Evolutionary conservation across 495 filamentous ascomycete species (phyloP), one percentile per base, ranked within the genome.

Genomic region (Aspergillus egyptiacus): DNA sequence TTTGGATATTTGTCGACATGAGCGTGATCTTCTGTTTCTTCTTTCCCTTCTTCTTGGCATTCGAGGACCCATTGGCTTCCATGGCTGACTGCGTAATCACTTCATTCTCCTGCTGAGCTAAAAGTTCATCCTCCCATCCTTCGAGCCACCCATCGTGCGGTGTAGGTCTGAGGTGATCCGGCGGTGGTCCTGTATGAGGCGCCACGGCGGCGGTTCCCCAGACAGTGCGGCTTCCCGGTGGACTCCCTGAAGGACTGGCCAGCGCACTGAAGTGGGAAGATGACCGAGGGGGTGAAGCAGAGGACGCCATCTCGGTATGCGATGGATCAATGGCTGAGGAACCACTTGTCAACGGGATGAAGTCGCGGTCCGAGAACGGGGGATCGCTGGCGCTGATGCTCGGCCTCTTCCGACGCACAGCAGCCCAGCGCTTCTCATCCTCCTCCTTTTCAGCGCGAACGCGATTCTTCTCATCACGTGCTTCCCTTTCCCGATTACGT

Each of bases 21-120:
- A 96, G 62, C 8, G 88, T 96, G 42, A 96, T 96, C 74, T 94
- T 93, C 71, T 94, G 90, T 43, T 79, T 82, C 70, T 94, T 96
- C 73, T 91, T 95, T 68, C 87, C 89, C 70, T 87, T 90, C 43
- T 75, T 74, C 39, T 69, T 69, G 5, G 61, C 65, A 40, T 35
- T 58, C 34, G 53, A 61, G 33, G 46, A 51, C 17, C 52, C 56
- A 32, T 55, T 63, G 10, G 56, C 64, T 32, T 67, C 65, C 19
- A 56, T 35, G 11, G 54, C 55, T 13, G 61, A 63, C 27, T 68
- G 64, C 1, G 70, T 67, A 10, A 74, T 58, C n/a, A 68, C 7
- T 38, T 67, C 68, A 17, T 58, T 63, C 46, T 72, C 68, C 32
- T 65, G 67, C 2, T 69, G 78, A 37, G 76, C 77, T 19, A 81